These are phyloP conservation scores for Lachancea kluyveri DNA, from an alignment of 805 yeast genomes.

Conservation along the genomic window DNA sequence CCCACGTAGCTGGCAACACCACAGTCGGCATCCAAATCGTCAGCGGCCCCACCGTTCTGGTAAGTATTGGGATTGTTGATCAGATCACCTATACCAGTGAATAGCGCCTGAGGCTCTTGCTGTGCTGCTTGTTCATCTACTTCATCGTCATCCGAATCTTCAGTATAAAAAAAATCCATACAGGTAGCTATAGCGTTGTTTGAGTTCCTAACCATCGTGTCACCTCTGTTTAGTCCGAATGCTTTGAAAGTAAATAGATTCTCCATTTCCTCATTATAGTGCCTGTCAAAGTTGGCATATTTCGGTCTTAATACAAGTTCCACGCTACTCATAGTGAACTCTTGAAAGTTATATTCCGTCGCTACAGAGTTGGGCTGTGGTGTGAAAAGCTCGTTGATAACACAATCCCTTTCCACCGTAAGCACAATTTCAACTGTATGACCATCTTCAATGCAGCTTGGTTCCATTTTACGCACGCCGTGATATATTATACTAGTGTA, in stretches of 20 bases:
- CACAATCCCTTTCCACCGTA: slow-evolving; percentile 24
- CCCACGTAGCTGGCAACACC: slow-evolving; percentile 7
- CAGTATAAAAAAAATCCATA: slow-evolving; percentile 21
- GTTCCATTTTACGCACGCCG: slow-evolving; percentile 17
- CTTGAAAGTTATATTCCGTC: slow-evolving; percentile 1
- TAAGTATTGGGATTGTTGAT: slow-evolving; percentile 11
- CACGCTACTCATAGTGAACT: slow-evolving; percentile 18
- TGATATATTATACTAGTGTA: slow-evolving; percentile 30
- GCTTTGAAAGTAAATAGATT: slow-evolving; percentile 31
- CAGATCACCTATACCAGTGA: slow-evolving; percentile 17
- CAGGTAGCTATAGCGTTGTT: slow-evolving; percentile 34
- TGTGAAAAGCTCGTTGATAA: slow-evolving; percentile 21
- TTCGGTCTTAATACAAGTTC: slow-evolving; percentile 34
- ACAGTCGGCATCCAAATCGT: slow-evolving; percentile 20
- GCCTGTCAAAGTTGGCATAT: slow-evolving; percentile 32
- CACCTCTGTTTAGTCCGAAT: slow-evolving; percentile 37
- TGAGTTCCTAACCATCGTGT: slow-evolving; percentile 33
- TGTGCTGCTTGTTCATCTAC: slow-evolving; percentile 5
- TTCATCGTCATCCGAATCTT: slow-evolving; percentile 9
- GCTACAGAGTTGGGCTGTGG: slow-evolving; percentile 2
- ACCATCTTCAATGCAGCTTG: slow-evolving; percentile 22
- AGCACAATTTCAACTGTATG: slow-evolving; percentile 22
- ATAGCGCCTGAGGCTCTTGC: slow-evolving; percentile 4
- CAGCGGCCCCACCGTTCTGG: slow-evolving; percentile 22
- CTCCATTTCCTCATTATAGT: slow-evolving; percentile 31